A percentile compares a stretch with the other conserved stretches of the same genome.
phyloP scores from a whole-genome alignment of 164 flowering plant species.

The Sextonia rubra region DNA sequence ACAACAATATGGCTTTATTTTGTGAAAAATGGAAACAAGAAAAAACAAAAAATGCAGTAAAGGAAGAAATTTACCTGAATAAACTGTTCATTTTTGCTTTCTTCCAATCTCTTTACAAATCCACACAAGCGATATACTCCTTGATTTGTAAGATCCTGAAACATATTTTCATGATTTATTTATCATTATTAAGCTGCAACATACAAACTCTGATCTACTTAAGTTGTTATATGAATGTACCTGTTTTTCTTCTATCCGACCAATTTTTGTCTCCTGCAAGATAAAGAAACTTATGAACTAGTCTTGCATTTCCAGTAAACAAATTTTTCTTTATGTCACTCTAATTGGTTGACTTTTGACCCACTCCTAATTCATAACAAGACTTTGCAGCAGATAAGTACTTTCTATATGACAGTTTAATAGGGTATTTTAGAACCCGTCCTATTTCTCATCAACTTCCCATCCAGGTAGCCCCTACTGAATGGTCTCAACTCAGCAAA shows the following conservation, averaged over 20 bases:
- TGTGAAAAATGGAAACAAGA: neutral
- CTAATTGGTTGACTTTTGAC: no score
- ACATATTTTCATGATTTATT: slow-evolving; percentile 1
- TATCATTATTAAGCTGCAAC: neutral
- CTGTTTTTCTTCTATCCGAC: slow-evolving; percentile 66
- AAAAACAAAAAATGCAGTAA: neutral
- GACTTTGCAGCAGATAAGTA: no score
- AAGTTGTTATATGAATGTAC: slow-evolving; percentile 22
- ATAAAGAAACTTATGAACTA: slow-evolving; percentile 12
- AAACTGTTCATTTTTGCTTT: slow-evolving; percentile 19
- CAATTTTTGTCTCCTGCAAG: slow-evolving; percentile 58
- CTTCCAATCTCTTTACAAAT: slow-evolving; percentile 34
- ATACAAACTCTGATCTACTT: neutral
- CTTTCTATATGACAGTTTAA: no score
- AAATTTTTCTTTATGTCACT: neutral
- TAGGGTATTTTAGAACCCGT: no score
- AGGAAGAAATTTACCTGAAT: slow-evolving; percentile 37
- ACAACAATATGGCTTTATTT: neutral
- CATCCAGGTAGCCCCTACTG: no score
- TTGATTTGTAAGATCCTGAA: slow-evolving; percentile 39
- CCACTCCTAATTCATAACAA: no score
- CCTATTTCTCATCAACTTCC: no score
- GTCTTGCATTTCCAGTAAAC: slow-evolving; percentile 1
- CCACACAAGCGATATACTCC: slow-evolving; percentile 45
- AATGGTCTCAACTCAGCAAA: no score